phyloP scores from a whole-genome alignment of 208 protist genomes.

The Trypanosomatidae sp. region DNA sequence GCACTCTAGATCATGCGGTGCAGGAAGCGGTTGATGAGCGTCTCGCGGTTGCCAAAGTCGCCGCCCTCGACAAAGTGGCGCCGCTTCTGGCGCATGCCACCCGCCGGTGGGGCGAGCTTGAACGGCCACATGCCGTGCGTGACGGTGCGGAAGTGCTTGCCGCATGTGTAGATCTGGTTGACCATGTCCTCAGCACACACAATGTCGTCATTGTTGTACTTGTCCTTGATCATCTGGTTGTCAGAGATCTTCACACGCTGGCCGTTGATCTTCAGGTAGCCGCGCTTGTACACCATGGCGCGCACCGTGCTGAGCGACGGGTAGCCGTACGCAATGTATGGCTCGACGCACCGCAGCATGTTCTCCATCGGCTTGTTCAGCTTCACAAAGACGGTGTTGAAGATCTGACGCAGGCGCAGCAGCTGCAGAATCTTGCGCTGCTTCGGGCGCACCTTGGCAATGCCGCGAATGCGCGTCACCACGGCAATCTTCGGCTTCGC shows the following conservation, averaged over 20 bases:
- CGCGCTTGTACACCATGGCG: constrained; percentile 99
- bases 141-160: constrained; percentile 97
- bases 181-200: constrained; percentile 99
- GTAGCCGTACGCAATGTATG: constrained; percentile 99
- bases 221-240: constrained; percentile 94
- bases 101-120: constrained; percentile 93
- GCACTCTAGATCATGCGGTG: constrained; percentile 95
- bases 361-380: constrained; percentile 99
- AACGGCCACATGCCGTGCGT: constrained; percentile 99
- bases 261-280: constrained; percentile 95
- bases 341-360: constrained; percentile 98
- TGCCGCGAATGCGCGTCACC: constrained; percentile 99
- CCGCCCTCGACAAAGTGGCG: constrained; percentile 99
- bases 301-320: constrained; percentile 95
- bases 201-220: constrained; percentile 91
- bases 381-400: constrained; percentile 99
- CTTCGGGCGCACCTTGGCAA: constrained; percentile 97
- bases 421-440: constrained; percentile 98
- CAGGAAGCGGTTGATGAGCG: constrained; percentile 98
- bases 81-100: constrained; percentile 95
- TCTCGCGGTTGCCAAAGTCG: constrained; percentile 98
- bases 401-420: constrained; percentile 97
- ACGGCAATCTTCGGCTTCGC: constrained; percentile 98
- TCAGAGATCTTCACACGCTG: constrained; percentile 95
- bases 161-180: constrained; percentile 99